Evolutionary conservation across 805 yeast species (phyloP).

Genomic region (Suhomyces vadensis): DNA sequence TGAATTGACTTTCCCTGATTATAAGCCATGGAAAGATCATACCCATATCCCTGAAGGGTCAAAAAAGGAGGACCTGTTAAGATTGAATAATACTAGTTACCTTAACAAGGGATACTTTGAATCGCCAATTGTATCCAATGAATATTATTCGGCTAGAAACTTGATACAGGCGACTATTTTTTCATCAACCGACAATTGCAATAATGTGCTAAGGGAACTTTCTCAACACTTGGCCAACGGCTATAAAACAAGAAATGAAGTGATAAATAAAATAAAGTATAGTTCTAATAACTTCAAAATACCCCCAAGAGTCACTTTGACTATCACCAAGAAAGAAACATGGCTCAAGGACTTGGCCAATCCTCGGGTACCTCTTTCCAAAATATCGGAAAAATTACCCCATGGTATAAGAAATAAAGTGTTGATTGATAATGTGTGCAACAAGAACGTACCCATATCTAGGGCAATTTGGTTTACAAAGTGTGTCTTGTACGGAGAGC

Average conservation of each 20-base stretch:
- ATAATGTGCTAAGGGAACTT: slow-evolving; percentile 36
- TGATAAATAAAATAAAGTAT: slow-evolving; percentile 37
- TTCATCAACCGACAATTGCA: slow-evolving; percentile 36
- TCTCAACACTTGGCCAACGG: slow-evolving; percentile 40
- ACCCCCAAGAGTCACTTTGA: slow-evolving; percentile 87
- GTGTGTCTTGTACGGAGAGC: slow-evolving; percentile 72
- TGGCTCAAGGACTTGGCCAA: slow-evolving; percentile 85
- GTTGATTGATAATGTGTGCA: slow-evolving; percentile 70
- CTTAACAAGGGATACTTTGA: slow-evolving; percentile 74
- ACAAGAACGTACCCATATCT: slow-evolving; percentile 66
- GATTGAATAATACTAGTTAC: slow-evolving; percentile 48
- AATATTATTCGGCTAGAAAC: slow-evolving; percentile 68
- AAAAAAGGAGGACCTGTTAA: slow-evolving; percentile 48
- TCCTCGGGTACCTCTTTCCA: slow-evolving; percentile 61
- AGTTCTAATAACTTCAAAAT: slow-evolving; percentile 57
- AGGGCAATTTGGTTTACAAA: slow-evolving; percentile 90
- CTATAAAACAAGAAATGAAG: slow-evolving; percentile 39
- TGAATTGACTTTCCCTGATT: slow-evolving; percentile 60
- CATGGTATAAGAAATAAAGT: slow-evolving; percentile 81
- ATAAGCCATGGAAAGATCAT: slow-evolving; percentile 66
- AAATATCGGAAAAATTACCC: slow-evolving; percentile 77
- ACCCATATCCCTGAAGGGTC: slow-evolving; percentile 24
- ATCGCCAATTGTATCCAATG: slow-evolving; percentile 61
- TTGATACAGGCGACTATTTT: slow-evolving; percentile 50
- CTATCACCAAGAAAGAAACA: slow-evolving; percentile 79